These are phyloP conservation scores for Syzygium malaccense DNA, from an alignment of 441 rosid genomes.

Conservation along the genomic window DNA sequence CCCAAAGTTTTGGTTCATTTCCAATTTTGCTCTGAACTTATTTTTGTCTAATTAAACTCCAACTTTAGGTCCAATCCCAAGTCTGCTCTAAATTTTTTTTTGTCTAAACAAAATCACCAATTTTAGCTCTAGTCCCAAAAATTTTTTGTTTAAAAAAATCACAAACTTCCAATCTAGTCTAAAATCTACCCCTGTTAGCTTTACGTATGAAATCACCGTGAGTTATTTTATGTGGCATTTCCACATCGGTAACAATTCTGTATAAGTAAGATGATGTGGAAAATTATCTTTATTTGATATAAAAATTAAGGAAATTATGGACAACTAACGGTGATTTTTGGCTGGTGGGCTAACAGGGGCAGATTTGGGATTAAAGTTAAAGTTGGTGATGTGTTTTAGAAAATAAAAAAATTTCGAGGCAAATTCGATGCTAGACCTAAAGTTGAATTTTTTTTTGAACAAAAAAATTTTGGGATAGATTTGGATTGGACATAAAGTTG, in stretches of 20 bases:
- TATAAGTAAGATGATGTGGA: rapidly evolving
- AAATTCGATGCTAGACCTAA: neutral
- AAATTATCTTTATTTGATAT: neutral
- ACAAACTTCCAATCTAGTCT: neutral
- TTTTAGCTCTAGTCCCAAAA: neutral
- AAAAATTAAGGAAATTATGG: neutral
- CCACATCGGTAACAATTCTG: neutral
- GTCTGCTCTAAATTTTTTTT: neutral
- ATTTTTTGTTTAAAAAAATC: neutral
- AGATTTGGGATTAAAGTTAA: neutral
- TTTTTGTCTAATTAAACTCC: too few species aligned
- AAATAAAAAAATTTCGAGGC: neutral
- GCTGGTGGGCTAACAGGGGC: neutral
- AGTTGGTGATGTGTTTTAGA: too few species aligned
- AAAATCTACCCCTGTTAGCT: neutral
- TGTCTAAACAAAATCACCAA: neutral
- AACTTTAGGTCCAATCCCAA: too few species aligned
- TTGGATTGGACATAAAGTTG: neutral
- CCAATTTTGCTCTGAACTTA: neutral
- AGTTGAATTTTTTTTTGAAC: neutral
- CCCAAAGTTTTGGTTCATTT: neutral
- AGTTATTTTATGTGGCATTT: neutral
- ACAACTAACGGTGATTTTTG: neutral
- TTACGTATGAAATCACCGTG: neutral
- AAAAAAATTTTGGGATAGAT: neutral